Evolutionary conservation across 2,329 filamentous ascomycete species (phyloP), one percentile per base, ranked within the genome.

Genomic region (Penicillium sp.): DNA sequence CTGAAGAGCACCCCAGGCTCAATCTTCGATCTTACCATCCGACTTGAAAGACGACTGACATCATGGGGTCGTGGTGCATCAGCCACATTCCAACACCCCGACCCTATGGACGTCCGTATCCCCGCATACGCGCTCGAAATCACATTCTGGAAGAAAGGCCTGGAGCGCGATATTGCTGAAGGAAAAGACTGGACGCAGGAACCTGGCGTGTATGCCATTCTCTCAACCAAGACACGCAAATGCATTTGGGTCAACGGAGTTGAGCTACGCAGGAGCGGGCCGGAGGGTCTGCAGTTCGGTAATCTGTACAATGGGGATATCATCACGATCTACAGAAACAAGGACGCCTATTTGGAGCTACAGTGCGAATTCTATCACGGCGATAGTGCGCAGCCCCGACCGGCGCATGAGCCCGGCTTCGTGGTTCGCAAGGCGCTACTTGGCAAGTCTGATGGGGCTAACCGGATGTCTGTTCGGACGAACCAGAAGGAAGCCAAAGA

Each of bases 111-210:
- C 57, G 78, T 76, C 2, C 84, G 84, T 13, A 82, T 97, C 31
- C 89, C 91, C 1, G 92, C 92, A 64, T 84, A 85, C 55, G 89
- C 88, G 0, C 82, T 95, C 59, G 86, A 88, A 61, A 75, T 96
- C 32, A 76, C 89, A 29, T 81, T 93, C 27, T 89, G 86, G 78
- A 83, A 81, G 47, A 79, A 83, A 0, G 81, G 81, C 9, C 84
- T 85, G 50, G 85, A 88, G 49, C 76, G 79, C 6, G 74, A 74
- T 42, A 77, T 75, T 42, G 77, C 80, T 20, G 74, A 75, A 31
- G 79, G 79, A 44, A 81, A 80, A 63, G 76, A 79, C 49, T 83
- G 77, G 74, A 76, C 73, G 8, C 70, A 69, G 13, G 60, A 81
- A 1, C 68, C 77, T 1, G 78, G 81, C 10, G 74, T 84, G 1